phyloP scores from a whole-genome alignment of 768 basidiomycete genomes.

The Brasilioporus rufonigricans region DNA sequence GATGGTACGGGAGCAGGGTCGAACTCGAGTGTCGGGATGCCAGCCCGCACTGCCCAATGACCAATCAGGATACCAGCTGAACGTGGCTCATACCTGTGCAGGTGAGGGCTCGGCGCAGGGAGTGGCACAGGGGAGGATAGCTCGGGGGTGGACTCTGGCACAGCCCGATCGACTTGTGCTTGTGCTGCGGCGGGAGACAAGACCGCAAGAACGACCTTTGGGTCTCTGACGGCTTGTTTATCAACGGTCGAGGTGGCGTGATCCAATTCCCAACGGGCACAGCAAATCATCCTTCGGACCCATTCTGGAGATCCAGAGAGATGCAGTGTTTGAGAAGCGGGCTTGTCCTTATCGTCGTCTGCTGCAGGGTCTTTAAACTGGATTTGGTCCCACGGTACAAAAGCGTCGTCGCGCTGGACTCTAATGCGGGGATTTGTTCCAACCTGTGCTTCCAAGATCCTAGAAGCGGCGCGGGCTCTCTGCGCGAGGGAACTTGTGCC shows the following conservation, averaged over 20 bases:
- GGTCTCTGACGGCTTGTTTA: conserved; percentile 21
- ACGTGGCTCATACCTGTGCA: conserved; percentile 62
- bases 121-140: conserved; percentile 58
- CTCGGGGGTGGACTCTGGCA: conserved; percentile 20
- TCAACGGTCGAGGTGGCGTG: conserved; percentile 40
- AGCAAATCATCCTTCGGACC: conserved; percentile 82
- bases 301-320: conserved; percentile 65
- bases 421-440: conserved; percentile 78
- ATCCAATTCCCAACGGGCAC: conserved; percentile 72
- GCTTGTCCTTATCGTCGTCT: conserved; percentile 25
- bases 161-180: conserved; percentile 24
- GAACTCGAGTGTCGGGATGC: conserved; percentile 56
- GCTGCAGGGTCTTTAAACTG: conserved; percentile 41
- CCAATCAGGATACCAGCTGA: conserved; percentile 60
- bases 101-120: conserved; percentile 54
- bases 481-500: conserved; percentile 76
- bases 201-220: conserved; percentile 65
- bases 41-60: conserved; percentile 66
- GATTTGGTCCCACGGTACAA: conserved; percentile 78
- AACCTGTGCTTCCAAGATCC: conserved; percentile 85
- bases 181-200: conserved; percentile 33
- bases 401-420: conserved; percentile 81
- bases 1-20: conserved; percentile 29
- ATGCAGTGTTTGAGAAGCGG: conserved; percentile 23
- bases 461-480: conserved; percentile 82